These are phyloP conservation scores for Kazachstania sp. DNA, from an alignment of 1,139 yeast species.

Conservation along the genomic window DNA sequence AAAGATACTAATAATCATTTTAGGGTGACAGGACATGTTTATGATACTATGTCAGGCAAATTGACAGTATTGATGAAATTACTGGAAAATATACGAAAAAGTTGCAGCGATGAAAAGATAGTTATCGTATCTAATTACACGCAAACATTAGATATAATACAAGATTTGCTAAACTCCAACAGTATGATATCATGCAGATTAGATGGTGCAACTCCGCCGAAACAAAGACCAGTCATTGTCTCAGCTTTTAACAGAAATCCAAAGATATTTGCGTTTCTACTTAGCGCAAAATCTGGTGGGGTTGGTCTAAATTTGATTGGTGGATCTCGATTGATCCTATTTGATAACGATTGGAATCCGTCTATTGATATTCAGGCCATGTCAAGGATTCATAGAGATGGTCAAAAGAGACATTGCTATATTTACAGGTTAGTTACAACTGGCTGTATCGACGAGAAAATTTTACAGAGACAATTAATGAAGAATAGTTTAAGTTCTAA, in stretches of 20 bases:
- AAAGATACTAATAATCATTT: not conserved
- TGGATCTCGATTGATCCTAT: slow-evolving; percentile 73
- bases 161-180: slow-evolving; percentile 44
- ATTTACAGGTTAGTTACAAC: slow-evolving; percentile 78
- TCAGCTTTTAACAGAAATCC: slow-evolving; percentile 53
- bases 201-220: slow-evolving; percentile 77
- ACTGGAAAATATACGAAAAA: slow-evolving; percentile 39
- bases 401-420: slow-evolving; percentile 70
- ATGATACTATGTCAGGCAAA: slow-evolving; percentile 42
- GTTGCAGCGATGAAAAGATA: slow-evolving; percentile 53
- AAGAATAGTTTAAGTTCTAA: slow-evolving; percentile 73
- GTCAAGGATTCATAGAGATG: slow-evolving; percentile 94
- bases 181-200: slow-evolving; percentile 51
- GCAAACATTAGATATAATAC: slow-evolving; percentile 73
- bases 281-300: slow-evolving; percentile 93
- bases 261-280: slow-evolving; percentile 53
- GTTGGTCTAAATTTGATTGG: slow-evolving; percentile 86
- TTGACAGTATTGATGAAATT: slow-evolving; percentile 46
- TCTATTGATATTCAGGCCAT: slow-evolving; percentile 88
- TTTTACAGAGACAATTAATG: slow-evolving; percentile 85
- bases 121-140: slow-evolving; percentile 88
- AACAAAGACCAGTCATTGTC: slow-evolving; percentile 57
- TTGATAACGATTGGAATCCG: slow-evolving; percentile 95
- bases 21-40: not conserved
- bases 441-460: slow-evolving; percentile 92